These are phyloP conservation scores for Climacium dendroides DNA, from an alignment of 225 moss, liverwort and hornwort species.

Conservation along the genomic window DNA sequence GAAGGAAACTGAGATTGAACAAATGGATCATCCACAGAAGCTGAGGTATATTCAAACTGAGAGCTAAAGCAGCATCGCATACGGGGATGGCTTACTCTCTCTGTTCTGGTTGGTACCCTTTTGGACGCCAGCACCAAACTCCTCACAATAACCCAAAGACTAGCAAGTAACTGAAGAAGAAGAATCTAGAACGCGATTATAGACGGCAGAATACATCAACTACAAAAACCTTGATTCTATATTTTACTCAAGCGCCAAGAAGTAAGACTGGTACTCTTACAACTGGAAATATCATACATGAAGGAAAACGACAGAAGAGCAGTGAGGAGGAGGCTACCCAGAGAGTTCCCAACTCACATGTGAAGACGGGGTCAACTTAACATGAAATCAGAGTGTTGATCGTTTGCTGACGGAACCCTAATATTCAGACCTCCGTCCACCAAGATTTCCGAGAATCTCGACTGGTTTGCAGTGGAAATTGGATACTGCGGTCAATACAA, in stretches of 20 bases:
- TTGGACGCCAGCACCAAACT: neutral
- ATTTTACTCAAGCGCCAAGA: neutral
- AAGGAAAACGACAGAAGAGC: neutral
- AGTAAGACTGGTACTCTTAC: neutral
- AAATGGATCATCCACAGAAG: neutral
- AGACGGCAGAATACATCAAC: neutral
- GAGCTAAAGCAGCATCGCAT: neutral
- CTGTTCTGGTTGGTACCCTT: neutral
- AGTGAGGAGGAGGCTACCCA: neutral
- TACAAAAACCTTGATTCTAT: neutral
- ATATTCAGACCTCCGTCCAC: neutral
- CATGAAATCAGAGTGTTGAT: neutral
- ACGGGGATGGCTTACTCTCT: neutral
- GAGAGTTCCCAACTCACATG: neutral
- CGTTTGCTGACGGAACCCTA: neutral
- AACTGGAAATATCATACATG: neutral
- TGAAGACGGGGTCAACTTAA: neutral
- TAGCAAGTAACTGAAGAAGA: neutral
- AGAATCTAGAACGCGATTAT: neutral
- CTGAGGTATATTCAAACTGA: neutral
- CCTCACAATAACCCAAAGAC: neutral
- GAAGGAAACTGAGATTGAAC: neutral
- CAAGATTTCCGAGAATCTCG: neutral
- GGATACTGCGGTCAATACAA: neutral
- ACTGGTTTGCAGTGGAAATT: neutral